A percentile compares a stretch with the other conserved stretches of the same genome.
These are phyloP conservation scores for Nicotiana tabacum DNA, from an alignment of 257 asterid genomes.

Conservation along the genomic window DNA sequence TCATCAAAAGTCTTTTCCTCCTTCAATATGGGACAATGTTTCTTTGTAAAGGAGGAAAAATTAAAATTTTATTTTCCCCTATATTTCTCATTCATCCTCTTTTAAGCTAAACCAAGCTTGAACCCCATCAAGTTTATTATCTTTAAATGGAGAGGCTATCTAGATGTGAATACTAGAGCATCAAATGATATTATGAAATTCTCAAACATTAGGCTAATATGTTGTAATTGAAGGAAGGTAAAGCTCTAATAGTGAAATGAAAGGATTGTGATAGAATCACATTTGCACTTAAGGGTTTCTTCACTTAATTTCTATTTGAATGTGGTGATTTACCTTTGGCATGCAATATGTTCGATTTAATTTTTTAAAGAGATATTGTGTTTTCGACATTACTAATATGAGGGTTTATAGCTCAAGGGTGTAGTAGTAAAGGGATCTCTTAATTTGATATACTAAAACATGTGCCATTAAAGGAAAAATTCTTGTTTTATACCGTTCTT, in stretches of 20 bases:
- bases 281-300: slow-evolving; percentile 57
- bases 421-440: slow-evolving; percentile 32
- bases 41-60: too few relatives aligned
- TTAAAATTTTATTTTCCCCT: too few relatives aligned
- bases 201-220: slow-evolving; percentile 41
- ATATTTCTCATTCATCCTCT: too few relatives aligned
- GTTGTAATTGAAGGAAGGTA: slow-evolving; percentile 34
- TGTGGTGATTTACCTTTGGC: slow-evolving; percentile 43
- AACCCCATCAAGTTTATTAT: not conserved
- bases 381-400: slow-evolving; percentile 66
- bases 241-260: slow-evolving; percentile 42
- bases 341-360: slow-evolving; percentile 38
- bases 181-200: slow-evolving; percentile 49
- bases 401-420: slow-evolving; percentile 64
- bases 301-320: slow-evolving; percentile 57
- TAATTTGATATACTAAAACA: slow-evolving; percentile 16
- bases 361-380: slow-evolving; percentile 54
- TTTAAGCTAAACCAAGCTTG: too few relatives aligned
- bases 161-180: slow-evolving; percentile 10
- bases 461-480: not conserved
- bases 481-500: not conserved
- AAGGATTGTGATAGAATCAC: slow-evolving; percentile 43
- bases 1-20: too few relatives aligned
- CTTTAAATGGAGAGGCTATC: not conserved
- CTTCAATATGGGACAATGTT: too few relatives aligned